A percentile compares a stretch with the other conserved stretches of the same genome.
phyloP scores from a whole-genome alignment of 495 filamentous ascomycete genomes.

The Aspergillus taichungensis region DNA sequence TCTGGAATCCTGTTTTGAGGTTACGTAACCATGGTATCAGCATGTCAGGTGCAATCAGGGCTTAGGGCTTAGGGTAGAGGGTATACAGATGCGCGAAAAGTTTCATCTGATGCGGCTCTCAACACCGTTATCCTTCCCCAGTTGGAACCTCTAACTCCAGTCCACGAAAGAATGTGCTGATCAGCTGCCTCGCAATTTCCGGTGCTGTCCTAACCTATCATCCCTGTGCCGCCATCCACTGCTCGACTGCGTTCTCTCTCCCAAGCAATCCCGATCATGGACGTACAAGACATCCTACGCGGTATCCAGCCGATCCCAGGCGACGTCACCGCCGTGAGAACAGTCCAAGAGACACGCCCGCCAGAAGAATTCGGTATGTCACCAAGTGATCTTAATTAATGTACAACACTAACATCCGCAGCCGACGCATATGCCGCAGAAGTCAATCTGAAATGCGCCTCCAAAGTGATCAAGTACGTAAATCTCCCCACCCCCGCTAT shows the following conservation, averaged over 20 bases:
- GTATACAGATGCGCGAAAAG: background rate
- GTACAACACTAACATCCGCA: constrained; percentile 6
- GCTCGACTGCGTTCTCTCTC: background rate
- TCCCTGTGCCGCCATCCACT: background rate
- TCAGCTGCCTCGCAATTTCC: background rate
- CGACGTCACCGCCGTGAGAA: constrained; percentile 26
- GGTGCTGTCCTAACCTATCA: too few relatives aligned
- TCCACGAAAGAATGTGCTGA: too few relatives aligned
- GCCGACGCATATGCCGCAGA: constrained; percentile 36
- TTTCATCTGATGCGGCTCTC: background rate
- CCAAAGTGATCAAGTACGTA: constrained; percentile 39
- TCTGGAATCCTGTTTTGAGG: too few relatives aligned
- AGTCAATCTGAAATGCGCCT: constrained; percentile 36
- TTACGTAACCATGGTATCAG: too few relatives aligned
- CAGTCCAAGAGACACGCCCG: constrained; percentile 34
- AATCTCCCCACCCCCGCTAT: background rate
- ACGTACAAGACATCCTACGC: constrained; percentile 13
- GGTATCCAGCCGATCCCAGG: constrained; percentile 23
- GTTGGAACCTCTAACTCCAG: too few relatives aligned
- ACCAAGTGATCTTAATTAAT: background rate
- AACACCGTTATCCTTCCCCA: constrained; percentile 3
- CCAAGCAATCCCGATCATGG: constrained; percentile 13
- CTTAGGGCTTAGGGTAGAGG: constrained; percentile 32
- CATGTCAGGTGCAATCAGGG: constrained; percentile 6
- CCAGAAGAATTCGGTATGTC: constrained; percentile 30